A percentile compares a stretch with the other conserved stretches of the same genome.
Evolutionary conservation across 2,329 filamentous ascomycete species (phyloP).

Genomic region (Arthrobotrys entomopaga): DNA sequence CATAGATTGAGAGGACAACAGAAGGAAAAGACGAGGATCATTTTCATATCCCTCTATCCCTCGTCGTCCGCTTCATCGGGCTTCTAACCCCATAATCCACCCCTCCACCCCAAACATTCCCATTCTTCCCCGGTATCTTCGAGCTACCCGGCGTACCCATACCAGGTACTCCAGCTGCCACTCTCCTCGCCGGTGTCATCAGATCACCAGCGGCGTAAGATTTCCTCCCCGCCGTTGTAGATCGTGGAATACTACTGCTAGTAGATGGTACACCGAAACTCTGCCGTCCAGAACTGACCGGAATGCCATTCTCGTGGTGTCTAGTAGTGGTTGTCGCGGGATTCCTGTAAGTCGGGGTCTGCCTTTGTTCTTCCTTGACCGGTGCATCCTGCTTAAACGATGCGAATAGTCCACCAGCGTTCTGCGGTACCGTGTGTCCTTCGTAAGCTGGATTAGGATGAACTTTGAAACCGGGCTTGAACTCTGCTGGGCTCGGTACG

Average conservation of each 20-base stretch:
- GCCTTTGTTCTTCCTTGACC: slow-evolving; percentile 10
- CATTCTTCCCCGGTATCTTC: slow-evolving; percentile 36
- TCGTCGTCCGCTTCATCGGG: slow-evolving; percentile 38
- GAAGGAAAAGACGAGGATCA: background rate
- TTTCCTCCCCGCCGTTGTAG: slow-evolving; percentile 27
- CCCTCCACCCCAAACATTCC: slow-evolving; percentile 46
- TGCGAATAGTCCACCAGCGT: slow-evolving; percentile 32
- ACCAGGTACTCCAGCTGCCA: slow-evolving; percentile 4
- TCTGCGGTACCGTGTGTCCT: slow-evolving; percentile 10
- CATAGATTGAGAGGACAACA: background rate
- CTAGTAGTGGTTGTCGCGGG: slow-evolving; percentile 4
- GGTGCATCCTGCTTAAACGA: slow-evolving; percentile 19
- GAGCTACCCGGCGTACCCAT: slow-evolving; percentile 4
- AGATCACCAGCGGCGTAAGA: slow-evolving; percentile 34
- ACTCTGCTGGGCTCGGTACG: slow-evolving; percentile 14
- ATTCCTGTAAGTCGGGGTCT: background rate
- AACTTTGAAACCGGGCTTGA: slow-evolving; percentile 33
- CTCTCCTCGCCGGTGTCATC: slow-evolving; percentile 43
- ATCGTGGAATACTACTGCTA: slow-evolving; percentile 15
- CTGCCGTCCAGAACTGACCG: slow-evolving; percentile 7
- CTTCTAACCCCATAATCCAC: slow-evolving; percentile 47
- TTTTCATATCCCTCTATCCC: slow-evolving; percentile 35
- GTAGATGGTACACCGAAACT: slow-evolving; percentile 37
- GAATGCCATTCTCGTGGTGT: slow-evolving; percentile 24
- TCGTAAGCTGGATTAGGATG: slow-evolving; percentile 35